These are phyloP conservation scores for Conringia planisiliqua DNA, from an alignment of 345 rosid genomes.

Conservation along the genomic window DNA sequence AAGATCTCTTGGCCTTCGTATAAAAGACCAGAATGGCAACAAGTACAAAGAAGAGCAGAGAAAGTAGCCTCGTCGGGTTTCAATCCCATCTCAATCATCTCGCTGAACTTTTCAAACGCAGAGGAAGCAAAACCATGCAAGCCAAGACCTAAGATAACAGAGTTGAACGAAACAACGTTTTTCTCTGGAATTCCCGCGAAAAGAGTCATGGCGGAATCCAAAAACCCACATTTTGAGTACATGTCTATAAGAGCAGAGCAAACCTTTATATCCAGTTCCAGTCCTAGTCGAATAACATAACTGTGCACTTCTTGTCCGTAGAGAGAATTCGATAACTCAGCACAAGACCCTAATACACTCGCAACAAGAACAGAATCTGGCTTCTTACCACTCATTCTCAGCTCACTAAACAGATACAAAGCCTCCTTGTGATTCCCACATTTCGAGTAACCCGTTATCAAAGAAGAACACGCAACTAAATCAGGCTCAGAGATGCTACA, in stretches of 20 bases:
- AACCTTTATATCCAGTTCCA: constrained; percentile 54
- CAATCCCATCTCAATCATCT: constrained; percentile 46
- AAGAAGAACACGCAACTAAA: constrained; percentile 74
- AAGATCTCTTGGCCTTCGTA: constrained; percentile 54
- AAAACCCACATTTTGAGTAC: constrained; percentile 76
- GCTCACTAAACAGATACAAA: constrained; percentile 42
- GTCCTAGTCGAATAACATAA: constrained; percentile 53
- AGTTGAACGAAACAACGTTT: constrained; percentile 61
- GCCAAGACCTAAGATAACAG: constrained; percentile 64
- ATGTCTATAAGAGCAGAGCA: constrained; percentile 72
- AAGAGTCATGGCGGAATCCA: constrained; percentile 45
- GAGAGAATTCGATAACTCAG: constrained; percentile 48
- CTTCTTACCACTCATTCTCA: constrained; percentile 46
- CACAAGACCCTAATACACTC: constrained; percentile 52
- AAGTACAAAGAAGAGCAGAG: constrained; percentile 71
- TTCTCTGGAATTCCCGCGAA: constrained; percentile 44
- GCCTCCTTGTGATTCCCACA: constrained; percentile 56
- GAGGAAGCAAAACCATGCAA: constrained; percentile 61
- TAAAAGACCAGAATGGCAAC: constrained; percentile 77
- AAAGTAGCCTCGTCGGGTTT: constrained; percentile 70
- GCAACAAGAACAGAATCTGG: constrained; percentile 60
- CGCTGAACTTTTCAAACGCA: constrained; percentile 60
- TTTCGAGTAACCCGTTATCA: constrained; percentile 65
- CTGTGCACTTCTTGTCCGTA: constrained; percentile 63
- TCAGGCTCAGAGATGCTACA: constrained; percentile 48